These are phyloP conservation scores for Artemisia annua DNA, from an alignment of 129 eudicot species.

Conservation along the genomic window DNA sequence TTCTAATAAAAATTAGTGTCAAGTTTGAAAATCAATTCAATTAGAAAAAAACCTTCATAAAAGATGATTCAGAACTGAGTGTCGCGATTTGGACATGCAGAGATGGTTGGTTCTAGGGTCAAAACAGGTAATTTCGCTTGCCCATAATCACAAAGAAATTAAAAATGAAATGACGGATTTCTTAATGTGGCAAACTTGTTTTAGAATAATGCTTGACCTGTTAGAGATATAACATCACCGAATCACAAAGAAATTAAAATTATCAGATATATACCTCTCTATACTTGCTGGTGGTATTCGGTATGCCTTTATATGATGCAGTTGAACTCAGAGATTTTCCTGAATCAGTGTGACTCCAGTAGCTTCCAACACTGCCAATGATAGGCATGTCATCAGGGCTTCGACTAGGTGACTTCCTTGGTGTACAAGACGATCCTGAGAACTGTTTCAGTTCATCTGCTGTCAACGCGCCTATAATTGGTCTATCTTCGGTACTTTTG, in stretches of 20 bases:
- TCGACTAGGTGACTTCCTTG: constrained; percentile 76
- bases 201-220: too few relatives aligned
- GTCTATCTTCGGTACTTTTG: constrained; percentile 68
- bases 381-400: constrained; percentile 95
- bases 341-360: constrained; percentile 59
- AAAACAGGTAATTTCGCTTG: too few relatives aligned
- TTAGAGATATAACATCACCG: too few relatives aligned
- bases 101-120: too few relatives aligned
- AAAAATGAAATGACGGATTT: too few relatives aligned
- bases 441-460: constrained; percentile 72
- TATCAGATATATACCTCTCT: constrained; percentile 65
- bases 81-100: too few relatives aligned
- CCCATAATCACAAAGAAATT: too few relatives aligned
- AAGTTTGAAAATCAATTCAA: too few relatives aligned
- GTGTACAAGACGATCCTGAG: constrained; percentile 53
- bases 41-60: too few relatives aligned
- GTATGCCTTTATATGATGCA: constrained; percentile 90
- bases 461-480: constrained; percentile 87
- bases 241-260: constrained; percentile 8
- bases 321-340: constrained; percentile 39
- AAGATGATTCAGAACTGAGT: too few relatives aligned
- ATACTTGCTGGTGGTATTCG: constrained; percentile 90
- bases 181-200: too few relatives aligned
- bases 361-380: constrained; percentile 83
- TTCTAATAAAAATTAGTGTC: too few relatives aligned